A percentile compares a stretch with the other conserved stretches of the same genome.
Conservation (phyloP, 2,329 filamentous ascomycete species). For the Calonectria montana region DNA sequence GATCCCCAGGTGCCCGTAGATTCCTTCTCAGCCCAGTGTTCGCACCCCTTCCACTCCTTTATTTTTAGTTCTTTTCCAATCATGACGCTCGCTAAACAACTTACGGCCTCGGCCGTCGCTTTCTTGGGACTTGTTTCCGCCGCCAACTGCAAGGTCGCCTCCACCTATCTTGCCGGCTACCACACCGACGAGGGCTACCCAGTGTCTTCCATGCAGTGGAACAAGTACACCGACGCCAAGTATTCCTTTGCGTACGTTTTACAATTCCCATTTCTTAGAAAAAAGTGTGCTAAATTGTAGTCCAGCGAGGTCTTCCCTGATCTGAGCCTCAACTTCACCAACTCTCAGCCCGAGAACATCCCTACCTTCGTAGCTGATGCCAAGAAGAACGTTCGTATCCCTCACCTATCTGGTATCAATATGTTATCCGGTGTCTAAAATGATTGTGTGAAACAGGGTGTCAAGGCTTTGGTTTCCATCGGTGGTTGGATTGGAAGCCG, state of each 20-base stretch:
- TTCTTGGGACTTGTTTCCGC: neutral
- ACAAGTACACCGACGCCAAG: conserved; percentile 36
- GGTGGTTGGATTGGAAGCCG: conserved; percentile 35
- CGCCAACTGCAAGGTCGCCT: conserved; percentile 26
- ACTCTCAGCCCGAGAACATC: conserved; percentile 23
- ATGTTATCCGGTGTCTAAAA: neutral
- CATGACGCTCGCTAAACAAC: neutral
- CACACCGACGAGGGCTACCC: conserved; percentile 34
- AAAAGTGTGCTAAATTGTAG: neutral
- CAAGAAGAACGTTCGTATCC: conserved; percentile 26
- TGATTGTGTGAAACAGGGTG: conserved; percentile 18
- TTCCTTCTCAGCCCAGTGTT: conserved; percentile 2
- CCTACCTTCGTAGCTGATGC: conserved; percentile 29
- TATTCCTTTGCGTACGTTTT: conserved; percentile 36
- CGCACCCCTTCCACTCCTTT: conserved; percentile 5
- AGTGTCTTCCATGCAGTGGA: conserved; percentile 31
- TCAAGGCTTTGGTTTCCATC: conserved; percentile 33
- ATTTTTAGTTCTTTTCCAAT: neutral
- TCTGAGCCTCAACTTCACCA: conserved; percentile 28
- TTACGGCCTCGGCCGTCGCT: neutral
- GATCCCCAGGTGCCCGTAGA: neutral
- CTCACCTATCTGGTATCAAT: fast-evolving
- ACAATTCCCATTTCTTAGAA: too few species aligned
- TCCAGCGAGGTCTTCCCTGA: conserved; percentile 29
- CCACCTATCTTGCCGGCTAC: conserved; percentile 38